A percentile compares a stretch with the other conserved stretches of the same genome.
These are phyloP conservation scores for Ganoderma sinense DNA, from an alignment of 1,284 basidiomycete genomes.

Conservation along the genomic window DNA sequence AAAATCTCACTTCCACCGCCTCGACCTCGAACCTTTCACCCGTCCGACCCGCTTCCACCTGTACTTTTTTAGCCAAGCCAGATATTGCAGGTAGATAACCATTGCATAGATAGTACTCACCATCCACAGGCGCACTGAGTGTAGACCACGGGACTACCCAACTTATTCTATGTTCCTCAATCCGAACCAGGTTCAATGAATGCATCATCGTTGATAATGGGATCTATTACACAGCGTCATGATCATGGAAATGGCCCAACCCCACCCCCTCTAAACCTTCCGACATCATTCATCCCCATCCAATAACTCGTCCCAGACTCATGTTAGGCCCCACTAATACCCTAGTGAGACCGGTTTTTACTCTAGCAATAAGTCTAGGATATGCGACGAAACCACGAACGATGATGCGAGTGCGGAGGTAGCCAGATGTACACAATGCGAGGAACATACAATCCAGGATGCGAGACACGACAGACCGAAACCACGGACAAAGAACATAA, in stretches of 20 bases:
- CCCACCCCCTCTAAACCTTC: not conserved
- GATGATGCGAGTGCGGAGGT: constrained; percentile 24
- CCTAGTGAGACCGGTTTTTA: constrained; percentile 12
- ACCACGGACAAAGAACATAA: not conserved
- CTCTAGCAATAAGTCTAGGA: constrained; percentile 23
- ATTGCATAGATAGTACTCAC: no score
- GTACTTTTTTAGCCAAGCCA: no score
- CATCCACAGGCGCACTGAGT: no score
- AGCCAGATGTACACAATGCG: constrained; percentile 27
- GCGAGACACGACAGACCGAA: not conserved
- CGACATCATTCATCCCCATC: not conserved
- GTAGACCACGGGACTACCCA: not conserved
- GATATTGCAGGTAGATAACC: no score
- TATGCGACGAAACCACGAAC: constrained; percentile 23
- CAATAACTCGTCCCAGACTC: not conserved
- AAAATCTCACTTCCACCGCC: no score
- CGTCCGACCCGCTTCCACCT: no score
- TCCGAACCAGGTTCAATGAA: not conserved
- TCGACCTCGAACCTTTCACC: not conserved
- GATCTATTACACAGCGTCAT: constrained; percentile 24
- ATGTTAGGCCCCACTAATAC: not conserved
- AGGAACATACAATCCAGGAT: constrained; percentile 24
- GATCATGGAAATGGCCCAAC: constrained; percentile 18
- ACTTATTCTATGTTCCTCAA: not conserved
- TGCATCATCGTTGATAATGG: constrained; percentile 21